Base-by-base conservation (phyloP, 768 basidiomycete species). In the Cyathus striatus region DNA sequence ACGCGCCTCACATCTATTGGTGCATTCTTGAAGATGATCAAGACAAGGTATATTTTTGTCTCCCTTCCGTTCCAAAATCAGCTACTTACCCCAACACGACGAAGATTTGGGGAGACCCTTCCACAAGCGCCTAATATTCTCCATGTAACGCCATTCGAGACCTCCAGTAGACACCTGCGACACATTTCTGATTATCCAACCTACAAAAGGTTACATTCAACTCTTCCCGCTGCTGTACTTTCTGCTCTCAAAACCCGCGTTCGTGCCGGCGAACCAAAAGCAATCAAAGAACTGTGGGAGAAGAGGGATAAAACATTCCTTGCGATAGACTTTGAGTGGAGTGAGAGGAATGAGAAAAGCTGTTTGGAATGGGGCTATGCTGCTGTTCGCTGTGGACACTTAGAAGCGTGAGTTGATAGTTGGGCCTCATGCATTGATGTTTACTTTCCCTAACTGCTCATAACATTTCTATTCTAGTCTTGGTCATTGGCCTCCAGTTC, bases 301-400 rank as follows among this genome's bases (percentile, higher is more conserved):
- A 67, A 64, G 47, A 72, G 64, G 42, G 83, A 89, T 49, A 86
- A 84, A 63, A 86, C 84, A 0, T 91, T 85, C 58, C 56, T 91
- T 40, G 76, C 85, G 0, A 62, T 91, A 6, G 79, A 83, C 48
- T 89, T 89, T 51, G 83, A 87, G 55, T 81, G 78, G 70, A 81
- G 75, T 25, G 89, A 90, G 54, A 73, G 81, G 42, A 86, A 86
- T 51, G 69, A 78, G 41, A 76, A 77, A 41, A 75, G 76, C 36
- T 78, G 79, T 48, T 56, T 88, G 37, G 89, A 90, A 60, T 90
- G 83, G 79, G 88, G 88, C 1, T 90, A 90, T 63, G 83, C 89
- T 22, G 84, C 84, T 9, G 74, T 88, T 35, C 69, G 87, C 21
- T 88, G 85, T 52, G 78, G 76, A 0, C 79, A 83, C 64, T 62